Conservation (phyloP, 78 protist genomes). For the Monosiga brevicollis region DNA sequence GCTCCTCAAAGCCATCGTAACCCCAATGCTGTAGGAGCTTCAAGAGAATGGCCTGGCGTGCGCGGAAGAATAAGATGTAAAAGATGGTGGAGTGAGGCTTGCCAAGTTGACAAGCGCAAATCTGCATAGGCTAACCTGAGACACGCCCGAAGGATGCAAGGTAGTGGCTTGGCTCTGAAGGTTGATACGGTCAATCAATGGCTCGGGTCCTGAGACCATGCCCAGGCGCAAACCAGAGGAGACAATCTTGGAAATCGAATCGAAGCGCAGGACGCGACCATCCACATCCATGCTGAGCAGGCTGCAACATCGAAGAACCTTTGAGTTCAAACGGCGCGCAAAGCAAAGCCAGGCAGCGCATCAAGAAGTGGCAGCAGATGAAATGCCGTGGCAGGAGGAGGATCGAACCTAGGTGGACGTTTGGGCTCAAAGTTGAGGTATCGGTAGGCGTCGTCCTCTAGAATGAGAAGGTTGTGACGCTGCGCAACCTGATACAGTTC, state of each 20-base stretch:
- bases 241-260: constrained; percentile 64
- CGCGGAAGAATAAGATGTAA: not conserved
- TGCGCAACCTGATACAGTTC: too few species aligned
- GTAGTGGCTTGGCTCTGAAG: constrained; percentile 39
- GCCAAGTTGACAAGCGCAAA: not conserved
- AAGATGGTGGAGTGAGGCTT: not conserved
- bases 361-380: not conserved
- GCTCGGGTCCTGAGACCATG: constrained; percentile 46
- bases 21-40: constrained; percentile 31
- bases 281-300: constrained; percentile 61
- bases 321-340: not conserved
- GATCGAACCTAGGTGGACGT: not conserved
- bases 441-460: constrained; percentile 91
- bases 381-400: not conserved
- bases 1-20: constrained; percentile 40
- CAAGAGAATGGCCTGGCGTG: not conserved
- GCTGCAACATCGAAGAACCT: not conserved
- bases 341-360: not conserved
- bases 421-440: constrained; percentile 18
- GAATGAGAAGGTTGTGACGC: constrained; percentile 55
- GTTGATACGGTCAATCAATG: constrained; percentile 40
- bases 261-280: constrained; percentile 76
- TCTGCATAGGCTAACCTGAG: not conserved
- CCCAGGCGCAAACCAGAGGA: constrained; percentile 78
- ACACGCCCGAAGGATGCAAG: constrained; percentile 35